Conservation (phyloP, 2,329 filamentous ascomycete genomes). For the Aspergillus arachidicola region DNA sequence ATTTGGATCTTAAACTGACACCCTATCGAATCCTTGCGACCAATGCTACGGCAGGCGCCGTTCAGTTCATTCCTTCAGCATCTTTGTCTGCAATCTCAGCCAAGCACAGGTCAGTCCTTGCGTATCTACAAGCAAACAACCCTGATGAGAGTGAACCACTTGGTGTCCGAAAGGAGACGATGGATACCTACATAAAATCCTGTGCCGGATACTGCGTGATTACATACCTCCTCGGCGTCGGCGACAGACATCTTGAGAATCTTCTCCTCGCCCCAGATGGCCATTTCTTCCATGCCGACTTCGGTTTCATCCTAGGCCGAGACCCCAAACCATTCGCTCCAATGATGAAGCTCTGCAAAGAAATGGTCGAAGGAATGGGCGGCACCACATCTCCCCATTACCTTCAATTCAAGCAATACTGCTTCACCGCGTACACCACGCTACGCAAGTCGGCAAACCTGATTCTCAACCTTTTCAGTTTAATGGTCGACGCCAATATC, state of each 20-base stretch:
- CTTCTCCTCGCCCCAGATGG: slow-evolving; percentile 85
- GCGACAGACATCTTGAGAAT: slow-evolving; percentile 94
- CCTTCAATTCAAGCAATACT: slow-evolving; percentile 88
- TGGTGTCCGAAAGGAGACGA: slow-evolving; percentile 84
- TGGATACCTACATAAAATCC: slow-evolving; percentile 94
- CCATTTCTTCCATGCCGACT: slow-evolving; percentile 98
- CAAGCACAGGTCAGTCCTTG: slow-evolving; percentile 77
- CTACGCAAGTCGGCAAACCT: slow-evolving; percentile 86
- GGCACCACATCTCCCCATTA: slow-evolving; percentile 80
- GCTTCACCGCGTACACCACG: slow-evolving; percentile 90
- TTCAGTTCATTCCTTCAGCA: slow-evolving; percentile 89
- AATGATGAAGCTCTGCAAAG: slow-evolving; percentile 93
- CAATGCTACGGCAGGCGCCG: slow-evolving; percentile 82
- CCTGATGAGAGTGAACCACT: slow-evolving; percentile 80
- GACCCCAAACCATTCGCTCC: slow-evolving; percentile 98
- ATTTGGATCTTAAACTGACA: slow-evolving; percentile 89
- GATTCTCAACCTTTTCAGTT: slow-evolving; percentile 90
- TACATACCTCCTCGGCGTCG: slow-evolving; percentile 94
- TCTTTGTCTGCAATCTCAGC: slow-evolving; percentile 79
- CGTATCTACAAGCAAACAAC: slow-evolving; percentile 86
- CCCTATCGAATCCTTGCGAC: slow-evolving; percentile 97
- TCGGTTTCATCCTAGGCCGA: slow-evolving; percentile 94
- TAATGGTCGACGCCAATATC: slow-evolving; percentile 98
- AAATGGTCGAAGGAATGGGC: slow-evolving; percentile 99
- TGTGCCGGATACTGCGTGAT: slow-evolving; percentile 98